A percentile compares a stretch with the other conserved stretches of the same genome.
Evolutionary conservation across 2,329 filamentous ascomycete species (phyloP).

Genomic region (Pleurostoma richardsiae): DNA sequence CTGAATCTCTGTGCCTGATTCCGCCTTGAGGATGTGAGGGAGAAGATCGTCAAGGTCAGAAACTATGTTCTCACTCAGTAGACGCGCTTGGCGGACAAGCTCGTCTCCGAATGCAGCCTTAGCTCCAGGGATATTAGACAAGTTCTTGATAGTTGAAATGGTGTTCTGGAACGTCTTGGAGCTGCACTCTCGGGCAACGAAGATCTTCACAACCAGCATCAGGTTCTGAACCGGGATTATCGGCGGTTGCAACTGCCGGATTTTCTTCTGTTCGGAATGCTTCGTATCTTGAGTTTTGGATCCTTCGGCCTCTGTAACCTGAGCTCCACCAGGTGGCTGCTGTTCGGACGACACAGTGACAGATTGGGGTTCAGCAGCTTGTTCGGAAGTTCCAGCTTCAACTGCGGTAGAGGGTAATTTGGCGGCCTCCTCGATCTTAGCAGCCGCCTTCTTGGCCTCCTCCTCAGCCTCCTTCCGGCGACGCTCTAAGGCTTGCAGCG

Average conservation of each 20-base stretch:
- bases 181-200: slow-evolving; percentile 92
- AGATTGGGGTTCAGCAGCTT: neutral
- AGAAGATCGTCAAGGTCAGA: slow-evolving; percentile 79
- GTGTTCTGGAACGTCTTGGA: slow-evolving; percentile 98
- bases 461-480: slow-evolving; percentile 72
- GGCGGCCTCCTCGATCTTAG: slow-evolving; percentile 12
- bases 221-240: slow-evolving; percentile 85
- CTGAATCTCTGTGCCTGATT: slow-evolving; percentile 90
- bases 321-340: neutral
- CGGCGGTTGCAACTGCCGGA: slow-evolving; percentile 68
- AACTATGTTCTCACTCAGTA: slow-evolving; percentile 79
- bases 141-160: slow-evolving; percentile 95
- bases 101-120: slow-evolving; percentile 91
- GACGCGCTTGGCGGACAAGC: slow-evolving; percentile 79
- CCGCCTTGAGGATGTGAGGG: slow-evolving; percentile 79
- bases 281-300: slow-evolving; percentile 33
- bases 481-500: slow-evolving; percentile 75
- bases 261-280: slow-evolving; percentile 38
- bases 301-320: slow-evolving; percentile 16
- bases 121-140: slow-evolving; percentile 86
- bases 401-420: slow-evolving; percentile 5
- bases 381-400: slow-evolving; percentile 2
- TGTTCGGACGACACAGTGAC: neutral
- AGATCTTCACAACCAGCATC: slow-evolving; percentile 90
- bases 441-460: slow-evolving; percentile 37